phyloP scores from a whole-genome alignment of 2,329 filamentous ascomycete species.

The Fusarium circinatum region DNA sequence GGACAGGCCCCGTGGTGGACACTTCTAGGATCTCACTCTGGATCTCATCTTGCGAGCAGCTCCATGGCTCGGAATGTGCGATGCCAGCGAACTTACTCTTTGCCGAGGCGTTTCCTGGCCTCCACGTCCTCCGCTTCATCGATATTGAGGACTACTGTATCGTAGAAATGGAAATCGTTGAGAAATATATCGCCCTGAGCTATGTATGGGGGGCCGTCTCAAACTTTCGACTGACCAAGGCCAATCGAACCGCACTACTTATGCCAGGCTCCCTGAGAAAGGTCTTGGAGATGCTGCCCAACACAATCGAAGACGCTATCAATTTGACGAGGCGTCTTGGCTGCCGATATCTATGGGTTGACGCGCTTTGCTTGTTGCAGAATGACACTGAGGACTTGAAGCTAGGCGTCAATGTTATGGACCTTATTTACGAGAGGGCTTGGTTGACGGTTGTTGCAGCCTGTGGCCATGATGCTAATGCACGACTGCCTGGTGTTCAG shows the following conservation, averaged over 20 bases:
- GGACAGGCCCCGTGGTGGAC: background rate
- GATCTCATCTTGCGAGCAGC: background rate
- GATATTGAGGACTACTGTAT: fast-evolving
- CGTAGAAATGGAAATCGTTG: fast-evolving
- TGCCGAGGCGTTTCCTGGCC: background rate
- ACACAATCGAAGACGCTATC: background rate
- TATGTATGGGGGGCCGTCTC: background rate
- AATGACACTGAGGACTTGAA: fast-evolving
- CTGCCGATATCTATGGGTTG: background rate
- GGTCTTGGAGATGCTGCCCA: fast-evolving
- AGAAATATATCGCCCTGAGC: background rate
- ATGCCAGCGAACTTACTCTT: fast-evolving
- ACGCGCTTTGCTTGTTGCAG: fast-evolving
- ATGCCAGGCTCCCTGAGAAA: fast-evolving
- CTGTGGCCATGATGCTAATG: background rate
- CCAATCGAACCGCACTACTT: background rate
- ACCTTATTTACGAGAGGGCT: background rate
- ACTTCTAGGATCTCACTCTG: background rate
- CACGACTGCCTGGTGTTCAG: fast-evolving
- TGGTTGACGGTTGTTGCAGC: background rate
- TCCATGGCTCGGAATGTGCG: fast-evolving
- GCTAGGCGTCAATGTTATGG: background rate
- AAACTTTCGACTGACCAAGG: background rate
- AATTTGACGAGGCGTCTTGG: fast-evolving
- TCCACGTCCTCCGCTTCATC: fast-evolving